Conservation (phyloP, 1,284 basidiomycete species). For the Irpex rosettiformis region DNA sequence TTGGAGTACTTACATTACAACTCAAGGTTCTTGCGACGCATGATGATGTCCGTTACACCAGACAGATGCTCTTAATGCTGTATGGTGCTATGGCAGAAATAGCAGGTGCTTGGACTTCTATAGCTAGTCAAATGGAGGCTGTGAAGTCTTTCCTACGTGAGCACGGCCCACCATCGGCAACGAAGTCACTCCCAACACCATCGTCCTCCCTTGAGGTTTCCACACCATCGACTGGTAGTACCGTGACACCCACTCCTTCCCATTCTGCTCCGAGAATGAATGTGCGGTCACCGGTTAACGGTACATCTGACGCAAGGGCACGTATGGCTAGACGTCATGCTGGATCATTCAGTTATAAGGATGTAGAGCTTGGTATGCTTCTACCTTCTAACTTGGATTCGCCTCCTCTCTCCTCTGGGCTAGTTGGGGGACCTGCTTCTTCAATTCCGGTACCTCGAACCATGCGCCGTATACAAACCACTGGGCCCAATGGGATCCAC, state of each 20-base stretch:
- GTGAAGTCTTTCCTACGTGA: conserved; percentile 65
- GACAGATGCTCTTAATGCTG: conserved; percentile 85
- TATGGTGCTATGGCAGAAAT: conserved; percentile 92
- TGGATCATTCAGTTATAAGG: conserved; percentile 89
- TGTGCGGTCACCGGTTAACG: conserved; percentile 16
- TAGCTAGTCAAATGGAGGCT: conserved; percentile 71
- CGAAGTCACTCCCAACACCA: conserved; percentile 24
- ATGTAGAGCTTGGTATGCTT: conserved; percentile 84
- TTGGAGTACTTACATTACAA: conserved; percentile 81
- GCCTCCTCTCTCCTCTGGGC: conserved; percentile 20
- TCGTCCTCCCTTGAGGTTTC: conserved; percentile 13
- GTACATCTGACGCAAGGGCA: conserved; percentile 22
- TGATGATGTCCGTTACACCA: conserved; percentile 85
- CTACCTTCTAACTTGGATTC: conserved; percentile 62
- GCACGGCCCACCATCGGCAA: conserved; percentile 32
- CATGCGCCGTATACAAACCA: conserved; percentile 27
- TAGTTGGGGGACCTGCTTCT: conserved; percentile 20
- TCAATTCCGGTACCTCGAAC: conserved; percentile 45
- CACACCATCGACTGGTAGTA: conserved; percentile 1
- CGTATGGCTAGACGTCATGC: conserved; percentile 76
- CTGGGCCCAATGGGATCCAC: conserved; percentile 6
- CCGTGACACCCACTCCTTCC: conserved; percentile 11
- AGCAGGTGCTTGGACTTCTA: conserved; percentile 78
- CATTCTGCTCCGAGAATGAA: conserved; percentile 4
- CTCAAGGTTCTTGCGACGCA: conserved; percentile 72